A percentile compares a stretch with the other conserved stretches of the same genome.
These are phyloP conservation scores for Phytophthora kernoviae DNA, from an alignment of 352 stramenopile genomes.

Conservation along the genomic window DNA sequence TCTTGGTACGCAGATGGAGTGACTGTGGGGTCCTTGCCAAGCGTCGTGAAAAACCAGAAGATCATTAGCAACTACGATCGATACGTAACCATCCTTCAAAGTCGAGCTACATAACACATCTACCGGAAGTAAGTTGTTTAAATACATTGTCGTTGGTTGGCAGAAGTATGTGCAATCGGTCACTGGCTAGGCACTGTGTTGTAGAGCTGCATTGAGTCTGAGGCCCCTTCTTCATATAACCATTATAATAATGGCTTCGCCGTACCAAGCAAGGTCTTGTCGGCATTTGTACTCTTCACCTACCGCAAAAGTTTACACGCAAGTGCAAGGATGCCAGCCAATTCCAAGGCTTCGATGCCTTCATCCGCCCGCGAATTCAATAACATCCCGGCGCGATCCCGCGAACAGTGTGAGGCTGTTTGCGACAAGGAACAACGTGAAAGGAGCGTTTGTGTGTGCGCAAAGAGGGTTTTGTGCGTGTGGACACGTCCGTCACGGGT, in stretches of 20 bases:
- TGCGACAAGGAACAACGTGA: constrained; percentile 82
- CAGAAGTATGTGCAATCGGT: too few relatives aligned
- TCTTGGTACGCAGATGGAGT: not conserved
- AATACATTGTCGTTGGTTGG: too few relatives aligned
- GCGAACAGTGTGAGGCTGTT: constrained; percentile 69
- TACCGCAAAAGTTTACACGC: not conserved
- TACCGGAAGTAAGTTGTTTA: too few relatives aligned
- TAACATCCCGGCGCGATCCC: constrained; percentile 76
- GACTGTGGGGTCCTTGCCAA: not conserved
- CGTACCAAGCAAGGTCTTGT: too few relatives aligned
- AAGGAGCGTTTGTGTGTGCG: constrained; percentile 65
- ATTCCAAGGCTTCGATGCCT: constrained; percentile 5
- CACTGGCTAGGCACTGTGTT: too few relatives aligned
- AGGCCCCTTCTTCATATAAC: too few relatives aligned
- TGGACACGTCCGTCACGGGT: constrained; percentile 71
- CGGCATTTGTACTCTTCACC: constrained; percentile 13
- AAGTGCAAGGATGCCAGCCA: constrained; percentile 19
- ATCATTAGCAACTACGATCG: too few relatives aligned
- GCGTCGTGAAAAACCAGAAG: not conserved
- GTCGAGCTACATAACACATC: too few relatives aligned
- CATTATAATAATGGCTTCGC: too few relatives aligned
- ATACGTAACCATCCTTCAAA: too few relatives aligned
- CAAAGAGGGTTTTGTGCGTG: constrained; percentile 69
- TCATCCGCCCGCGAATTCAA: constrained; percentile 55
- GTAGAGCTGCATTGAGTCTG: too few relatives aligned